Conservation (phyloP, 2,329 filamentous ascomycete species). For the Colletotrichum filicis region DNA sequence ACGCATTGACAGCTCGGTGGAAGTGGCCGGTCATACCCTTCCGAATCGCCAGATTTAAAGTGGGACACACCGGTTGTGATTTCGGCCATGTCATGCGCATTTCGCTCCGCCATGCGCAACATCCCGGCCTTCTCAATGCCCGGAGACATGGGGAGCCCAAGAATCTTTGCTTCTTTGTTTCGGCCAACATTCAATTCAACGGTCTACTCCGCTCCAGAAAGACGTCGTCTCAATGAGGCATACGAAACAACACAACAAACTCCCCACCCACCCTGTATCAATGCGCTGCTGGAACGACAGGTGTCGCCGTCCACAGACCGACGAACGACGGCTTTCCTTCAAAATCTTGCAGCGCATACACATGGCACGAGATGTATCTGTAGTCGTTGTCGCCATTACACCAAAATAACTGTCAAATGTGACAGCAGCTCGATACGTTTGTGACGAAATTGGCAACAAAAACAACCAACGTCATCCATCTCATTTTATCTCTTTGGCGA, state of each 20-base stretch:
- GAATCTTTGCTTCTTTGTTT: slow-evolving; percentile 11
- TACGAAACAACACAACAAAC: slow-evolving; percentile 23
- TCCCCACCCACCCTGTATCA: slow-evolving; percentile 10
- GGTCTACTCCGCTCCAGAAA: slow-evolving; percentile 1
- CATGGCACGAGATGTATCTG: not conserved
- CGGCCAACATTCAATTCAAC: slow-evolving; percentile 7
- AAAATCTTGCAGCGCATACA: not conserved
- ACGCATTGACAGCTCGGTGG: slow-evolving; percentile 27
- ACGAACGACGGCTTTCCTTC: not conserved
- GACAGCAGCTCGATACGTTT: not conserved
- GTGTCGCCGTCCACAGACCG: not conserved
- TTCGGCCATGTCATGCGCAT: slow-evolving; percentile 34
- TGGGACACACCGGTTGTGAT: slow-evolving; percentile 26
- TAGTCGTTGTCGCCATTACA: not conserved
- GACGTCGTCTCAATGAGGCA: slow-evolving; percentile 12
- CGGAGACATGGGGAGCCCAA: slow-evolving; percentile 29
- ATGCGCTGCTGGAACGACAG: not conserved
- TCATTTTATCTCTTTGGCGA: slow-evolving; percentile 11
- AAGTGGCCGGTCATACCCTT: slow-evolving; percentile 30
- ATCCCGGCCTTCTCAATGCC: slow-evolving; percentile 33
- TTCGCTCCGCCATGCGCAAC: slow-evolving; percentile 28
- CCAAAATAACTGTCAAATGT: not conserved
- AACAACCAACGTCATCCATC: slow-evolving; percentile 10
- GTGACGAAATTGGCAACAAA: not conserved
- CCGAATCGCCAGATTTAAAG: slow-evolving; percentile 27